Conservation (phyloP, 2,329 filamentous ascomycete species). For the Nectriaceae sp. region DNA sequence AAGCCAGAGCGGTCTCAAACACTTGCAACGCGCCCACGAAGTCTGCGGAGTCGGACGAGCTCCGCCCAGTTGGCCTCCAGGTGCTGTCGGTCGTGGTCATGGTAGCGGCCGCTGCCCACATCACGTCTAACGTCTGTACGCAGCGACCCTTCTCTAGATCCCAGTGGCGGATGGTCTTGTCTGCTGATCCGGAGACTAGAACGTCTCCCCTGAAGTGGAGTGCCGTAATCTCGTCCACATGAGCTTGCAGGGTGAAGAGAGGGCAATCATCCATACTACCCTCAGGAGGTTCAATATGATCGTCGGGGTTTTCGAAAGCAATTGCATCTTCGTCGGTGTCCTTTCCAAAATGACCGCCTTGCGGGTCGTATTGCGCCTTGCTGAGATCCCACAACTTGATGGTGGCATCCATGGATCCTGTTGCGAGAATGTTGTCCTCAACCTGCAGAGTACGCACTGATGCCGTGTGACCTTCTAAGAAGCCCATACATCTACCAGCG, state of each 20-base stretch:
- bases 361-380: constrained; percentile 79
- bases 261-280: constrained; percentile 88
- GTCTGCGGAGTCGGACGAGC: constrained; percentile 69
- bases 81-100: constrained; percentile 60
- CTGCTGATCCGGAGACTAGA: constrained; percentile 90
- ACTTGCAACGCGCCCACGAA: constrained; percentile 95
- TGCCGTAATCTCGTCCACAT: constrained; percentile 93
- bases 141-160: constrained; percentile 96
- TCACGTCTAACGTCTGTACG: constrained; percentile 94
- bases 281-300: constrained; percentile 69
- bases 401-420: constrained; percentile 91
- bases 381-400: constrained; percentile 95
- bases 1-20: constrained; percentile 93
- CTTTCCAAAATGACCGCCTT: constrained; percentile 61
- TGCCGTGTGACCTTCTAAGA: constrained; percentile 90
- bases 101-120: constrained; percentile 89
- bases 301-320: constrained; percentile 71
- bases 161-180: constrained; percentile 98
- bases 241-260: constrained; percentile 84
- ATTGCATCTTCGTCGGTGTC: constrained; percentile 67
- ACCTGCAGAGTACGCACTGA: constrained; percentile 92
- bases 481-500: constrained; percentile 86
- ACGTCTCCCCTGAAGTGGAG: constrained; percentile 88
- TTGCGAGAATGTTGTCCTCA: constrained; percentile 92
- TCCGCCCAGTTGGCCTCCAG: constrained; percentile 74